Percentiles rank a stretch among this genome's conserved stretches.
phyloP scores from a whole-genome alignment of 176 grass and related monocot species.

The Zoysia pacifica region DNA sequence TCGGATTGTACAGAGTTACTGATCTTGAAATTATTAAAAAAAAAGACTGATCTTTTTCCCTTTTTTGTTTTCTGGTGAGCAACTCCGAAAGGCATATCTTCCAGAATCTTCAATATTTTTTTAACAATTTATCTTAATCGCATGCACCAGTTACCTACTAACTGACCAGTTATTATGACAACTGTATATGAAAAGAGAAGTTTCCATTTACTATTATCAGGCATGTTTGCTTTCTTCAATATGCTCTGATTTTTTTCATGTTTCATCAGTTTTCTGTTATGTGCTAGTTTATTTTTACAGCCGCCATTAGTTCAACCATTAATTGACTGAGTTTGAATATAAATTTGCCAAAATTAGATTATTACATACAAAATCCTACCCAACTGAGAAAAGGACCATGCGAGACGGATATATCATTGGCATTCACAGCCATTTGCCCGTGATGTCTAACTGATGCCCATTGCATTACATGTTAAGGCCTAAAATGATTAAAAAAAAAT shows the following conservation, averaged over 20 bases:
- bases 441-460: background rate
- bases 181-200: no score
- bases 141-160: conserved; percentile 5
- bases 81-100: background rate
- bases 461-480: background rate
- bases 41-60: background rate
- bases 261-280: background rate
- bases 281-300: background rate
- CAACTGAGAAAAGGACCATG: background rate
- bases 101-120: background rate
- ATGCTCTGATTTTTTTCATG: background rate
- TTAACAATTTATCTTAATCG: background rate
- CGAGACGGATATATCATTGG: background rate
- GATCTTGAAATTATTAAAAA: conserved; percentile 13
- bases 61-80: background rate
- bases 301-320: background rate
- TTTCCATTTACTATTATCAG: background rate
- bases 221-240: background rate
- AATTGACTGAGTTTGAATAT: background rate
- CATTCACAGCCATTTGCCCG: background rate
- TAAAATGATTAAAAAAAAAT: background rate
- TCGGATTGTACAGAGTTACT: background rate
- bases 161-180: no score
- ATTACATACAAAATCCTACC: background rate
- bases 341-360: background rate